These are phyloP conservation scores for Russula earlei DNA, from an alignment of 768 basidiomycete genomes.

Conservation along the genomic window DNA sequence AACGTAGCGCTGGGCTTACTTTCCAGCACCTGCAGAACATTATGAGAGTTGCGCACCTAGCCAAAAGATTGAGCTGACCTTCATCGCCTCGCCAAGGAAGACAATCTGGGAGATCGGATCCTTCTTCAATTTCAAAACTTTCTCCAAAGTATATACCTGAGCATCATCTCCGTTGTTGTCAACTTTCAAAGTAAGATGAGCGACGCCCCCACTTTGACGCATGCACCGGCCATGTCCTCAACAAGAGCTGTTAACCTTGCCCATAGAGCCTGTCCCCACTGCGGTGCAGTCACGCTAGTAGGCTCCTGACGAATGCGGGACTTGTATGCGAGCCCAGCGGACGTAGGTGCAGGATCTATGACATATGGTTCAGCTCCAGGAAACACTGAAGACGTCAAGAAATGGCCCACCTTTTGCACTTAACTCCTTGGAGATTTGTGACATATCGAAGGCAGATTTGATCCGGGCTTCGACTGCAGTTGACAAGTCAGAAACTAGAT, in stretches of 20 bases:
- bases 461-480: conserved; percentile 79
- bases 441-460: conserved; percentile 74
- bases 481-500: conserved; percentile 68
- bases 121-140: conserved; percentile 82
- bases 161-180: not conserved
- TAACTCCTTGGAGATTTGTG: conserved; percentile 78
- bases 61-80: conserved; percentile 39
- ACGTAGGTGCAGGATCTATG: conserved; percentile 20
- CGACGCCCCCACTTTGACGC: conserved; percentile 58
- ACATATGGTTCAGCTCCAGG: conserved; percentile 21
- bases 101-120: conserved; percentile 65
- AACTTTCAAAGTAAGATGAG: not conserved
- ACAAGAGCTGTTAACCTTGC: conserved; percentile 68
- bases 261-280: conserved; percentile 82
- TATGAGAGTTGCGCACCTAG: not conserved
- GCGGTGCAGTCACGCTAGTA: conserved; percentile 76
- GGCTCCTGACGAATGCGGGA: conserved; percentile 87
- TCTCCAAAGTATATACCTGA: conserved; percentile 91
- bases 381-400: not conserved
- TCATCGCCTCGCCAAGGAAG: conserved; percentile 92
- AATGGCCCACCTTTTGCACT: conserved; percentile 56
- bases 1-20: conserved; percentile 87
- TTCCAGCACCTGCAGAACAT: conserved; percentile 55
- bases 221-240: conserved; percentile 83
- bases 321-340: conserved; percentile 52